These are phyloP conservation scores for Pestalotiopsis sp. DNA, from an alignment of 2,329 filamentous ascomycete species.

Conservation along the genomic window DNA sequence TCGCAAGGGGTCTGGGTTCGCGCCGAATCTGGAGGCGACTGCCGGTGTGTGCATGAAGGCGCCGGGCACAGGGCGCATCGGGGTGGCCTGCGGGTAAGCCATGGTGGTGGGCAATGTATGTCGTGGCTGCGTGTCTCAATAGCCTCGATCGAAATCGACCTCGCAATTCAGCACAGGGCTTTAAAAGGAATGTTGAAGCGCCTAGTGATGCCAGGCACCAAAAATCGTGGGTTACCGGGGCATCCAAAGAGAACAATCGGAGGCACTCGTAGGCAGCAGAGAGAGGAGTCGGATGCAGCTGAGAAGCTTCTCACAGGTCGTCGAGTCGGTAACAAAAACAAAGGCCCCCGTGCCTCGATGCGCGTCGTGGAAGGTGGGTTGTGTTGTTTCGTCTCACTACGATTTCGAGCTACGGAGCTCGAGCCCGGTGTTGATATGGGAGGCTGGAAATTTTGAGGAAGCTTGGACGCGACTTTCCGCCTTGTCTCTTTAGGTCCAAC, in stretches of 20 bases:
- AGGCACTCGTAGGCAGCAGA: slow-evolving; percentile 5
- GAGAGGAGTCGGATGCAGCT: background rate
- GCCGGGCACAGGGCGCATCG: slow-evolving; percentile 72
- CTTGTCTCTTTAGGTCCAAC: slow-evolving; percentile 10
- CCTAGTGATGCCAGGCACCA: slow-evolving; percentile 23
- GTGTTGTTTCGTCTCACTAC: slow-evolving; percentile 3
- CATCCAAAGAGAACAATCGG: slow-evolving; percentile 28
- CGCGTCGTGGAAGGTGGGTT: slow-evolving; percentile 5
- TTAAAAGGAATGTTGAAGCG: slow-evolving; percentile 11
- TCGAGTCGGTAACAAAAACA: background rate
- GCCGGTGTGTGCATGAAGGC: slow-evolving; percentile 76
- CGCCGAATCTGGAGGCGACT: slow-evolving; percentile 48
- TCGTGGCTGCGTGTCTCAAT: slow-evolving; percentile 15
- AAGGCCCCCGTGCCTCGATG: background rate
- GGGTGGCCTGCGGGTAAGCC: slow-evolving; percentile 61
- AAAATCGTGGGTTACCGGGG: slow-evolving; percentile 22
- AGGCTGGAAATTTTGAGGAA: slow-evolving; percentile 29
- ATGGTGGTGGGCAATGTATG: slow-evolving; percentile 34
- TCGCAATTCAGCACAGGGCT: background rate
- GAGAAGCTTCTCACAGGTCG: background rate
- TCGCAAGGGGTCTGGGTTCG: slow-evolving; percentile 45
- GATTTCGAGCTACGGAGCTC: slow-evolving; percentile 1
- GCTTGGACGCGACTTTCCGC: slow-evolving; percentile 24
- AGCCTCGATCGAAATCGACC: slow-evolving; percentile 13
- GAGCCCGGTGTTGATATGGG: slow-evolving; percentile 1